Evolutionary conservation across 192 early-diverging fungal species (phyloP), one percentile per base, ranked within the genome.

Genomic region (Tieghemiomyces parasiticus): DNA sequence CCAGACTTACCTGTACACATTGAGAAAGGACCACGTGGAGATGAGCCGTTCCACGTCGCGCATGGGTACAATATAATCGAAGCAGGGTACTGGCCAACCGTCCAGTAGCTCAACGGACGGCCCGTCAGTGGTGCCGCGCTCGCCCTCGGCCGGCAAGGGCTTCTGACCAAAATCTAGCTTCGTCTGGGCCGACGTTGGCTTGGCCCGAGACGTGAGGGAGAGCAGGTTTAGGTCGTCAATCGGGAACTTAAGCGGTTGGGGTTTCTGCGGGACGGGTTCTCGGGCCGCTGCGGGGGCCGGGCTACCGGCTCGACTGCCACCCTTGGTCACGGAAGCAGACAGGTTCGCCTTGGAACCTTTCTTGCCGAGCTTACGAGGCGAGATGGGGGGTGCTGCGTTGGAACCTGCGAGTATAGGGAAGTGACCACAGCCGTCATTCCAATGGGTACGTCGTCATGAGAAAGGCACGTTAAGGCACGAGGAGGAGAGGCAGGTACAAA

Each of bases 221-320:
- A n/a, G n/a, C n/a, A n/a, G n/a, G n/a, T n/a, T n/a, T 2, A 87
- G 60, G 67, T 92, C 87, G 60, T 91, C 89, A 12, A 87, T 80
- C 20, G 88, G 88, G 62, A 79, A 86, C 54, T 77, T 79, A 46
- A 86, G 65, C 19, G 59, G 49, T 48, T 46, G 46, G 32, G 54
- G 54, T 24, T 56, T 56, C 8, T 42, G 19, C 2, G 54, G 54
- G 34, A 31, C 33, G 54, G 9, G 54, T 56, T 56, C 54, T 0
- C 54, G 54, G 32, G 34, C 20, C 33, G 32, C 24, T 14, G n/a
- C 13, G 4, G 47, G 24, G 24, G 47, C 47, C 13, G 47, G 47
- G n/a, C 47, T 48, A 13, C 24, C 47, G 22, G 47, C 13, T 4
- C 47, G 47, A 48, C 47, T 14, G 14, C 13, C 54, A 4, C 62